A percentile compares a stretch with the other conserved stretches of the same genome.
phyloP scores from a whole-genome alignment of 2,329 filamentous ascomycete genomes.

The Microdochium trichocladiopsis region DNA sequence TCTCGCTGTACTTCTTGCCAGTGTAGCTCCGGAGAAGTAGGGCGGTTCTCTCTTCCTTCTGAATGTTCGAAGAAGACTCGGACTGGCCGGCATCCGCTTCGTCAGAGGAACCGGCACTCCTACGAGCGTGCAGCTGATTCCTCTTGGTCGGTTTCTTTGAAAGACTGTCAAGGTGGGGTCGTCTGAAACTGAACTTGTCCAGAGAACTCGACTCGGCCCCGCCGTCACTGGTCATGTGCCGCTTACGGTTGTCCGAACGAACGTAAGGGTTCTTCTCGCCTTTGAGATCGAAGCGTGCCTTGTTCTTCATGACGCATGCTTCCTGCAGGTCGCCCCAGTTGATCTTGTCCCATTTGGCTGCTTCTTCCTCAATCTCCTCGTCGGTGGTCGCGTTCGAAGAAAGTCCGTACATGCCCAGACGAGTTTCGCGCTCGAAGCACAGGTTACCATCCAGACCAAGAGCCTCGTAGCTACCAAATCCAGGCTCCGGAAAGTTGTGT shows the following conservation, averaged over 20 bases:
- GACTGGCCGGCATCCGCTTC: not conserved
- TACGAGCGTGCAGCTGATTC: not conserved
- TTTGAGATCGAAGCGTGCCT: slow-evolving; percentile 49
- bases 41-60: slow-evolving; percentile 53
- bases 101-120: not conserved
- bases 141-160: not conserved
- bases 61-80: not conserved
- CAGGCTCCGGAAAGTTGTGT: slow-evolving; percentile 48
- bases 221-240: not conserved
- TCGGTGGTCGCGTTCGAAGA: slow-evolving; percentile 34
- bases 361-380: not conserved
- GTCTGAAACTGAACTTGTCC: not conserved
- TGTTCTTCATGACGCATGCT: slow-evolving; percentile 58
- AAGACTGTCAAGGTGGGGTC: not conserved
- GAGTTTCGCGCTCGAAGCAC: slow-evolving; percentile 62
- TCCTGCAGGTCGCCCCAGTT: slow-evolving; percentile 67
- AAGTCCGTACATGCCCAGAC: slow-evolving; percentile 61
- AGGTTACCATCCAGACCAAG: slow-evolving; percentile 55
- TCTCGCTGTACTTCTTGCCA: slow-evolving; percentile 68
- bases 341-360: slow-evolving; percentile 54
- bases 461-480: slow-evolving; percentile 55
- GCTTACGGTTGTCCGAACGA: slow-evolving; percentile 25
- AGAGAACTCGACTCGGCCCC: slow-evolving; percentile 1
- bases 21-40: slow-evolving; percentile 71
- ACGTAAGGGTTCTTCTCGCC: slow-evolving; percentile 36